A percentile compares a stretch with the other conserved stretches of the same genome.
These are phyloP conservation scores for Monosiga brevicollis DNA, from an alignment of 78 protist genomes.

Conservation along the genomic window DNA sequence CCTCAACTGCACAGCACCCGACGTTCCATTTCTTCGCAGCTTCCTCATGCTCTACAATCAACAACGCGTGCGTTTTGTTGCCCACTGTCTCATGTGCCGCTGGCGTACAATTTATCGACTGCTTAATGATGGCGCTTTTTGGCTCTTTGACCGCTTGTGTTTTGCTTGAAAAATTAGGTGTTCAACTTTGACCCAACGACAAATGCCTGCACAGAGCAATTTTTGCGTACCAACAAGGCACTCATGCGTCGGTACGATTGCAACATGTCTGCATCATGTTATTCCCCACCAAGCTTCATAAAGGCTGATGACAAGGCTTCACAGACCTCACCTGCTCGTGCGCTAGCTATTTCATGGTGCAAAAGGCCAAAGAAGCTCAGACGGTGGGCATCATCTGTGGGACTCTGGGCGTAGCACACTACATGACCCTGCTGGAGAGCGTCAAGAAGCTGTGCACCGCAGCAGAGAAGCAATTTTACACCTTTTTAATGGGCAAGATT, in stretches of 20 bases:
- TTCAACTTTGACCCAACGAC: neutral
- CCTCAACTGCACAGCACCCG: too few relatives aligned
- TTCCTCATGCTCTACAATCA: neutral
- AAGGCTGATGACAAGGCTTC: too few relatives aligned
- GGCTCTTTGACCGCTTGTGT: neutral
- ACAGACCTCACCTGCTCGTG: too few relatives aligned
- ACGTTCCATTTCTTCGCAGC: neutral
- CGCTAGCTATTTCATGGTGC: conserved; percentile 33
- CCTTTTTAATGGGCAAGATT: conserved; percentile 63
- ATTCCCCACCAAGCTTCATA: too few relatives aligned
- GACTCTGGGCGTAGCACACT: conserved; percentile 45
- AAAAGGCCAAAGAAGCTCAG: conserved; percentile 48
- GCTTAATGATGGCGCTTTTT: neutral
- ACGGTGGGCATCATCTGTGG: conserved; percentile 56
- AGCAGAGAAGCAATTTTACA: conserved; percentile 49
- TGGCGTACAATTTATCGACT: neutral
- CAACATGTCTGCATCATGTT: too few relatives aligned
- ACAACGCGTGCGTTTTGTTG: neutral
- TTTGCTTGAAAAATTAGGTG: neutral
- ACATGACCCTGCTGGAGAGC: conserved; percentile 17
- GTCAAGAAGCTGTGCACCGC: conserved; percentile 14
- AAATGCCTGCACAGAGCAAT: neutral
- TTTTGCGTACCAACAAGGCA: neutral
- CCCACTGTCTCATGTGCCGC: neutral
- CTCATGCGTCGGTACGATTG: neutral